A percentile compares a stretch with the other conserved stretches of the same genome.
Conservation (phyloP, 495 filamentous ascomycete genomes). For the Penicillium macrosclerotiorum region DNA sequence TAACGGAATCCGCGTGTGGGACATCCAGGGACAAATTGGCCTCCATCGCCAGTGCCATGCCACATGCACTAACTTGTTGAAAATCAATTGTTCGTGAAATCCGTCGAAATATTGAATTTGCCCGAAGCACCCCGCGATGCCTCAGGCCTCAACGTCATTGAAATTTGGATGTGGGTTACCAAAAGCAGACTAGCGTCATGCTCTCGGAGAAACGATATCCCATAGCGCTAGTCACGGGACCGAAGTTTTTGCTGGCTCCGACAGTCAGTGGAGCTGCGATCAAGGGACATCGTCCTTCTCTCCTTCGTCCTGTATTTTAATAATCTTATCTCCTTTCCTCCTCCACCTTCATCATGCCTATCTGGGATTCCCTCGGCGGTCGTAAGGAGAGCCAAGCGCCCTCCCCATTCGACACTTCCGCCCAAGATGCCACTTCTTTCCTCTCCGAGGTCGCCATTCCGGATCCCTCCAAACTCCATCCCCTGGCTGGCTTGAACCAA, state of each 20-base stretch:
- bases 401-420: constrained; percentile 63
- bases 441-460: constrained; percentile 65
- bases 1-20: constrained; percentile 8
- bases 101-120: constrained; percentile 12
- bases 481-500: constrained; percentile 90
- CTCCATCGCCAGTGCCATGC: constrained; percentile 23
- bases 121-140: constrained; percentile 23
- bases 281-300: constrained; percentile 23
- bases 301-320: constrained; percentile 24
- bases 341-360: constrained; percentile 54
- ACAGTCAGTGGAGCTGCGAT: constrained; percentile 28
- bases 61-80: constrained; percentile 16
- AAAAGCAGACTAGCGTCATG: constrained; percentile 26
- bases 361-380: constrained; percentile 87
- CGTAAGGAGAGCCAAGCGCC: constrained; percentile 67
- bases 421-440: constrained; percentile 80
- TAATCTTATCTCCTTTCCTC: constrained; percentile 21
- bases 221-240: constrained; percentile 35
- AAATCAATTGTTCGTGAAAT: constrained; percentile 6
- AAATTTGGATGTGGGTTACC: constrained; percentile 29
- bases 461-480: constrained; percentile 86
- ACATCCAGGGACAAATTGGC: constrained; percentile 14
- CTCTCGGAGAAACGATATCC: constrained; percentile 28
- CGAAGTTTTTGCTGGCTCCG: constrained; percentile 45
- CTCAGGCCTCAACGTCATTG: constrained; percentile 18